Evolutionary conservation across 2,329 filamentous ascomycete species (phyloP), one percentile per base, ranked within the genome.

Genomic region (Macrophomina pseudophaseolina): DNA sequence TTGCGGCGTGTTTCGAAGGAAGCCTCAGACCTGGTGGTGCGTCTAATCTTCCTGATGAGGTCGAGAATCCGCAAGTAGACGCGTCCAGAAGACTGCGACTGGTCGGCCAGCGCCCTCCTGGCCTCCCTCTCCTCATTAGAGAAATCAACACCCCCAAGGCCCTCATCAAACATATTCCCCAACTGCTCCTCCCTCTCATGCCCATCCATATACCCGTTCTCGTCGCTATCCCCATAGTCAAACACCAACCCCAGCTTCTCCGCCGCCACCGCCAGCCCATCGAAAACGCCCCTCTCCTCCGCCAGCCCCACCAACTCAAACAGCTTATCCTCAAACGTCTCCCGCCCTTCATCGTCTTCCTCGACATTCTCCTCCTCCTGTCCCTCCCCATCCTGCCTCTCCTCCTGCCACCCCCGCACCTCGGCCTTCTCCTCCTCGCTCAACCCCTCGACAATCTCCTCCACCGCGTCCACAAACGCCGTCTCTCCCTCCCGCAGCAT

Each of bases 391-490:
- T 38, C 28, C 30, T 4, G 11, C 32, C 52, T 23, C 23, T 40
- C 4, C 30, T 38, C 28, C 30, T 4, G 4, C 33, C 53, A 58
- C 32, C 11, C 53, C 53, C 53, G 4, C 53, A 42, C 38, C 53
- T 58, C 33, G 9, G n/a, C 33, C 53, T 44, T 58, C 53, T 58
- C 53, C 53, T 58, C 53, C 33, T 58, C 53, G 1, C 33, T 58
- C 53, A 58, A 28, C n/a, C 38, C 38, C n/a, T 44, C 33, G 8
- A 58, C 38, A 14, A 33, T 58, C 16, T 42, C 49, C 49, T 44
- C 33, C 3, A 58, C 18, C 33, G 53, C 23, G 11, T 40, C 49
- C 49, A 33, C 53, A 9, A 30, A 40, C 53, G 23, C 3, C 4
- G 16, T n/a, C 35, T 40, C 53, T 7, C 30, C 53, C n/a, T 42